These are phyloP conservation scores for Nepenthes gracilis DNA, from an alignment of 148 eudicot genomes.

Conservation along the genomic window DNA sequence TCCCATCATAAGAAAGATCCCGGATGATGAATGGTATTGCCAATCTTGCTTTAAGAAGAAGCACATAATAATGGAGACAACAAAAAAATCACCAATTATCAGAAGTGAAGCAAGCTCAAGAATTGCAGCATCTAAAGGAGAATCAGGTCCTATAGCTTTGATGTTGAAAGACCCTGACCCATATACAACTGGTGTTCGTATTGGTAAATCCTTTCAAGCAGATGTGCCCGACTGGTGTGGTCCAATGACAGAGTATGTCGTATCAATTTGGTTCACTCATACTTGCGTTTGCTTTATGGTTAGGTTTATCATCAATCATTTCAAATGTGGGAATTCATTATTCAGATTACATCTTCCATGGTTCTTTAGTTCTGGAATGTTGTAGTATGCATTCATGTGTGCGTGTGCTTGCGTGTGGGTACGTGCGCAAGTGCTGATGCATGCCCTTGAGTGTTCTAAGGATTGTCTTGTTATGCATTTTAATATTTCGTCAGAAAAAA, in stretches of 20 bases:
- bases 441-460: no score
- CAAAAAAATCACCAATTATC: slow-evolving; percentile 28
- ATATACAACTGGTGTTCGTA: slow-evolving; percentile 45
- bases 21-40: slow-evolving; percentile 75
- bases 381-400: no score
- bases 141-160: slow-evolving; percentile 35
- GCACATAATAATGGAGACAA: slow-evolving; percentile 37
- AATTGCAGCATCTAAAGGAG: slow-evolving; percentile 23
- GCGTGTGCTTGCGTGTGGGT: no score
- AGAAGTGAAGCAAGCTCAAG: slow-evolving; percentile 22
- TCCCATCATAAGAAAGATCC: slow-evolving; percentile 31
- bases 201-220: slow-evolving; percentile 86
- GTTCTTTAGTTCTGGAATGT: no score
- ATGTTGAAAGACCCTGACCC: slow-evolving; percentile 52
- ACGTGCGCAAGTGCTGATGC: no score
- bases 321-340: not conserved
- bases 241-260: slow-evolving; percentile 50
- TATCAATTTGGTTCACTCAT: slow-evolving; percentile 1
- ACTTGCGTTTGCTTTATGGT: not conserved
- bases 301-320: not conserved
- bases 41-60: slow-evolving; percentile 68
- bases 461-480: no score
- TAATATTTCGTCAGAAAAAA: no score
- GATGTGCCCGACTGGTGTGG: slow-evolving; percentile 76
- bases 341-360: not conserved